Evolutionary conservation across 352 stramenopile genomes (phyloP).

Genomic region (Globisporangium radiosum): DNA sequence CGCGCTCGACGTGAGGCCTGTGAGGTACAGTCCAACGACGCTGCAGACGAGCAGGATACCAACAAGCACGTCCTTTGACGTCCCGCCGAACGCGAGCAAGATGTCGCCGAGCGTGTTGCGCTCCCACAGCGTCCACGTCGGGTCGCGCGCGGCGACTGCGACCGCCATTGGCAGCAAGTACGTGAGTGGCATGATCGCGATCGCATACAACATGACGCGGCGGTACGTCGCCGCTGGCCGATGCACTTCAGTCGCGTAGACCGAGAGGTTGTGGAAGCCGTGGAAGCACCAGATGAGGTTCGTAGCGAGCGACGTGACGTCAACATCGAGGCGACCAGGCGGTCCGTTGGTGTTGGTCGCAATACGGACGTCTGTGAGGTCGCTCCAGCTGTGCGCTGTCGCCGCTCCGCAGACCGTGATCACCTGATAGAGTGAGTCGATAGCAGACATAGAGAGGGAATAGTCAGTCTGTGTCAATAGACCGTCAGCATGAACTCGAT

Average conservation of each 20-base stretch:
- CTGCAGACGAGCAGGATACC: constrained; percentile 26
- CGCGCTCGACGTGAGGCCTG: constrained; percentile 32
- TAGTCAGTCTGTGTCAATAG: not conserved
- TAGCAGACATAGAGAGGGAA: not conserved
- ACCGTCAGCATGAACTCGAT: not conserved
- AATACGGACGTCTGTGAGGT: constrained; percentile 25
- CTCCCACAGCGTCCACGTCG: constrained; percentile 38
- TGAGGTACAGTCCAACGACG: constrained; percentile 40
- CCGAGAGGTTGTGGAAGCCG: constrained; percentile 49
- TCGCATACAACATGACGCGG: constrained; percentile 33
- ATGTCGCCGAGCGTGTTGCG: constrained; percentile 29
- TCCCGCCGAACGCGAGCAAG: constrained; percentile 29
- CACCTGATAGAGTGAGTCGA: too few species aligned
- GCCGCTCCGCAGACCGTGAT: too few species aligned
- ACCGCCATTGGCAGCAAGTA: constrained; percentile 38
- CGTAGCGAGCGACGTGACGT: constrained; percentile 23
- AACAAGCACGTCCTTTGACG: constrained; percentile 22
- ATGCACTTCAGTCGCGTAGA: constrained; percentile 37
- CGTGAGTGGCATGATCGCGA: constrained; percentile 29
- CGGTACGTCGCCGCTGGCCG: constrained; percentile 29
- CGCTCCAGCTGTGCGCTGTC: constrained; percentile 18
- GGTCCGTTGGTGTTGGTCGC: not conserved
- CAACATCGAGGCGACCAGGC: constrained; percentile 5
- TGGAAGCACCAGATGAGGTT: constrained; percentile 48
- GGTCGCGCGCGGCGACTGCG: constrained; percentile 27